Evolutionary conservation across 441 rosid species (phyloP), one percentile per base, ranked within the genome.

Genomic region (Pelargonium cotyledonis): DNA sequence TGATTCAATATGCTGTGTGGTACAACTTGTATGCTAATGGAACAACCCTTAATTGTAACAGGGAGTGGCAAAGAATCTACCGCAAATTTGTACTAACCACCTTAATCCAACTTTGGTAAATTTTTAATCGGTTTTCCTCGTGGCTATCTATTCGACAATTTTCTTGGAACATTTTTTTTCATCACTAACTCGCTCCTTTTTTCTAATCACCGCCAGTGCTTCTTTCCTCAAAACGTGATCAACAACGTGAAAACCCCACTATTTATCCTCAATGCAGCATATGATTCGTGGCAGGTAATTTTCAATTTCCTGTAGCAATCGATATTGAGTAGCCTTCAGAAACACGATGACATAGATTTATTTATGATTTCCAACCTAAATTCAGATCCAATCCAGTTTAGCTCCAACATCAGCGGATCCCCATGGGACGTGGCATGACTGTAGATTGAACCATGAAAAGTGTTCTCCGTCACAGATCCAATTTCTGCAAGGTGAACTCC

Each of bases 391-490:
- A 79, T 81, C 86, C 58, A 95, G 98, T 79, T 79, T 95, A 74
- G 98, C 98, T 79, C 98, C 99, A 66, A 81, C 85, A 41, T 69
- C 93, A 2, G 97, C 99, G 0, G 99, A 95, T 82, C 97, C 97
- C 15, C 84, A 84, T 63, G 98, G 98, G 58, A 80, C 78, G 65
- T 95, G 99, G 99, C 86, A 77, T 21, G 82, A 83, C 26, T 92
- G 99, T 79, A 84, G 91, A 72, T 78, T 89, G 70, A 85, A 95
- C 82, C 86, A 88, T 68, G 87, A 79, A 3, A 87, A 80, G 78
- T 92, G 98, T 66, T 75, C 90, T 29, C 69, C 85, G n/a, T 65
- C 85, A 11, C 99, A 95, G 72, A 71, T 95, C 57, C 72, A 80
- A 53, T 85, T 84, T 79, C 72, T 95, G 72, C 96, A 95, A 89